These are phyloP conservation scores for Murraya paniculata DNA, from an alignment of 345 rosid species.

Conservation along the genomic window DNA sequence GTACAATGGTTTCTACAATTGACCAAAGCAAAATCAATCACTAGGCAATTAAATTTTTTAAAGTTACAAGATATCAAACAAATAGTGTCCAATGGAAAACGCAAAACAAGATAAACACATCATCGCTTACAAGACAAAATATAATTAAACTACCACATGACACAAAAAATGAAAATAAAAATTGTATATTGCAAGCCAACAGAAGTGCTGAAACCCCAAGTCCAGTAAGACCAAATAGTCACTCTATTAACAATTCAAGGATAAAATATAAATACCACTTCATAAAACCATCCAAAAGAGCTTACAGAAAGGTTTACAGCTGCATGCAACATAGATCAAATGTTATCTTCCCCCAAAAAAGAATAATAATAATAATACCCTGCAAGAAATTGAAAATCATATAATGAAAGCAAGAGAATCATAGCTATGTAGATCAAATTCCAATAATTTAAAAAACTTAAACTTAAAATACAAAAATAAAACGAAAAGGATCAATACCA, in stretches of 20 bases:
- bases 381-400: conserved; percentile 7
- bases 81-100: neutral
- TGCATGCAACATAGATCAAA: conserved; percentile 26
- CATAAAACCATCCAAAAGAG: neutral
- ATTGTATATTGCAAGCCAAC: neutral
- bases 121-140: conserved; percentile 3
- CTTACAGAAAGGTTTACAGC: conserved; percentile 1
- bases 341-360: neutral
- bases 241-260: neutral
- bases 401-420: conserved; percentile 8
- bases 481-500: conserved; percentile 18
- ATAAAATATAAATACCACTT: neutral
- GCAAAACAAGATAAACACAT: conserved; percentile 3
- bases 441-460: conserved; percentile 14
- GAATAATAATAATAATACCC: neutral
- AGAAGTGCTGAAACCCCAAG: neutral
- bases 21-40: conserved; percentile 17
- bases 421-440: conserved; percentile 20
- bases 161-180: neutral
- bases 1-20: conserved; percentile 14
- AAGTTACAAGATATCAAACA: neutral
- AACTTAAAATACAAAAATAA: neutral
- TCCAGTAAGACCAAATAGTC: neutral
- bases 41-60: neutral
- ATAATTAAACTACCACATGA: neutral